Evolutionary conservation across 371 early-diverging fungal species (phyloP).

Genomic region (Rhizopus delemar): DNA sequence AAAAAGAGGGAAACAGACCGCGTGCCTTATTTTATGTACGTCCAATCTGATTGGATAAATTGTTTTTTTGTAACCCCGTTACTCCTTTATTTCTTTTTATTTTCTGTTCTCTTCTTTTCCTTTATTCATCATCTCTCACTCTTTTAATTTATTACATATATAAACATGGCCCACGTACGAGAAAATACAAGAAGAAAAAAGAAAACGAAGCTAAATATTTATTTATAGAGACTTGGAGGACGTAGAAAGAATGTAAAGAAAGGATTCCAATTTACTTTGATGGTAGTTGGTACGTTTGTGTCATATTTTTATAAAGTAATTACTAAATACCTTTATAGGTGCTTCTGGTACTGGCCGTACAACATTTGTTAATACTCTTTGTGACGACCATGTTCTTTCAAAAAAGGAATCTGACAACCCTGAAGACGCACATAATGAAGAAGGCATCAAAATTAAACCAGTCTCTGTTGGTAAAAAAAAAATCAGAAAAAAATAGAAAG

Average conservation of each 20-base stretch:
- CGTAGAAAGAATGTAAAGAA: constrained; percentile 95
- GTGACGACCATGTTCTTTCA: constrained; percentile 71
- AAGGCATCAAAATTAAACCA: constrained; percentile 88
- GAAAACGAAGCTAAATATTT: neutral
- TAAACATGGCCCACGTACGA: constrained; percentile 40
- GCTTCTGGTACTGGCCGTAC: constrained; percentile 95
- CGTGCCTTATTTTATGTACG: no score
- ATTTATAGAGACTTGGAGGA: constrained; percentile 56
- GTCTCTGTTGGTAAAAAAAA: constrained; percentile 64
- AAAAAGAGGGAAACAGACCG: no score
- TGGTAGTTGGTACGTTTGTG: constrained; percentile 85
- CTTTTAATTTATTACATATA: neutral
- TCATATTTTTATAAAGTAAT: neutral
- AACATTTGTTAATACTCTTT: constrained; percentile 98
- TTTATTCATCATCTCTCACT: neutral
- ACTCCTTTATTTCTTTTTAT: neutral
- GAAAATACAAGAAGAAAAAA: neutral
- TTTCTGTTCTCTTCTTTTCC: neutral
- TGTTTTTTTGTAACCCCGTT: neutral
- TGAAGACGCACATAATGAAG: constrained; percentile 88
- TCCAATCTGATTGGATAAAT: no score
- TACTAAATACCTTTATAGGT: constrained; percentile 45
- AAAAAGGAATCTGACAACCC: constrained; percentile 76
- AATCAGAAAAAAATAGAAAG: neutral
- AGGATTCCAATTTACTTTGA: constrained; percentile 93